A percentile compares a stretch with the other conserved stretches of the same genome.
Conservation (phyloP, 2,329 filamentous ascomycete genomes). For the Fusarium sp. region DNA sequence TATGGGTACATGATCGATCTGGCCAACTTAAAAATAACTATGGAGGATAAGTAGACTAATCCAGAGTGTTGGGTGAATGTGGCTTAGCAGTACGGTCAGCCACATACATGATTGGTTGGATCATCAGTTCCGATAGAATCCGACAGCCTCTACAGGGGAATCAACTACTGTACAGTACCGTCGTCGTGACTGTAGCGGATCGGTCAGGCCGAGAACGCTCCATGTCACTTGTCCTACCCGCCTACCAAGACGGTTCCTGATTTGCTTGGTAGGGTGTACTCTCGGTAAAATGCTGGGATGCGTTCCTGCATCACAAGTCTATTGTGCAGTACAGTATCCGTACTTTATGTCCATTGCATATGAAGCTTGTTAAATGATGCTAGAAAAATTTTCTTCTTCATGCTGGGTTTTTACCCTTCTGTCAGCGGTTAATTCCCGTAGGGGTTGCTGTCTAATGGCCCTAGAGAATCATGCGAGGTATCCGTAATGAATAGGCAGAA, state of each 20-base stretch:
- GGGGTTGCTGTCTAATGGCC: constrained; percentile 7
- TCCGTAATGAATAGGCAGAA: constrained; percentile 2
- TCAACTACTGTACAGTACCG: background rate
- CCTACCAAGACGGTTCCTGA: constrained; percentile 27
- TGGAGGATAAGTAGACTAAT: background rate
- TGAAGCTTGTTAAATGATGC: background rate
- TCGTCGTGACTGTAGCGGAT: constrained; percentile 25
- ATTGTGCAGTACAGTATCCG: background rate
- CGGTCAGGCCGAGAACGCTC: constrained; percentile 40
- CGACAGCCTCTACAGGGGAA: constrained; percentile 13
- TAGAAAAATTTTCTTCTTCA: background rate
- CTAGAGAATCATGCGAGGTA: constrained; percentile 12
- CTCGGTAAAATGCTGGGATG: constrained; percentile 16
- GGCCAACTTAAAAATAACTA: constrained; percentile 17
- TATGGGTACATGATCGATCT: constrained; percentile 38
- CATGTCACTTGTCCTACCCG: constrained; percentile 32
- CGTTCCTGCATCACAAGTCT: constrained; percentile 32
- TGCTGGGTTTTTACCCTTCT: constrained; percentile 10
- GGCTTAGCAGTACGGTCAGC: constrained; percentile 32
- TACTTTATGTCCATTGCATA: background rate
- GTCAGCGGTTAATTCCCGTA: constrained; percentile 20
- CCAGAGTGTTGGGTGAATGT: constrained; percentile 7
- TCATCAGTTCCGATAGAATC: constrained; percentile 25
- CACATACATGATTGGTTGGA: constrained; percentile 36
- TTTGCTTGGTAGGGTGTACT: constrained; percentile 6